phyloP scores from a whole-genome alignment of 2,329 filamentous ascomycete genomes.

The Botrytis porri region DNA sequence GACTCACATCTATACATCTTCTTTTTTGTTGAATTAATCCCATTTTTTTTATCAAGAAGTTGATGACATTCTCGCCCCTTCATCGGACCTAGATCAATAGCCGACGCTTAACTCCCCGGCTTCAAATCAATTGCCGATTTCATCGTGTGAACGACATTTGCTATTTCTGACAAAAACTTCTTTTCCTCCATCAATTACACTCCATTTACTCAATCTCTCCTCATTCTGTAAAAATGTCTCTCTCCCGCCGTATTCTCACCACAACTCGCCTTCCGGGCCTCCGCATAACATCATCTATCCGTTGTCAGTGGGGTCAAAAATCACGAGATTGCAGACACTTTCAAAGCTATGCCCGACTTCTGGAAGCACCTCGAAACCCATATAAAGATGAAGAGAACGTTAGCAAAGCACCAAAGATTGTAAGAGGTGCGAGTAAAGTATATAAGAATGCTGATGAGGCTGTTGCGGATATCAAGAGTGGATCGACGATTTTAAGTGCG shows the following conservation, averaged over 20 bases:
- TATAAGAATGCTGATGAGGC: slow-evolving; percentile 25
- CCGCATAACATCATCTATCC: slow-evolving; percentile 14
- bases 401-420: slow-evolving; percentile 19
- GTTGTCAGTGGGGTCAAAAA: slow-evolving; percentile 9
- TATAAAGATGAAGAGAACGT: slow-evolving; percentile 5
- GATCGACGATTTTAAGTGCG: slow-evolving; percentile 68
- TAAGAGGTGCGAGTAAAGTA: slow-evolving; percentile 23
- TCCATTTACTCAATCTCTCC: not conserved
- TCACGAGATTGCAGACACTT: slow-evolving; percentile 19
- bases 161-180: not conserved
- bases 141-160: not conserved
- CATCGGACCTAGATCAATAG: slow-evolving; percentile 10
- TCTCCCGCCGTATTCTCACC: slow-evolving; percentile 10
- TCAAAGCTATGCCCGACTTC: slow-evolving; percentile 11
- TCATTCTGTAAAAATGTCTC: slow-evolving; percentile 13
- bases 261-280: slow-evolving; percentile 10
- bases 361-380: slow-evolving; percentile 18
- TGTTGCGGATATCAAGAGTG: slow-evolving; percentile 43
- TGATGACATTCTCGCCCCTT: not conserved
- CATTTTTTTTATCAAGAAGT: not conserved
- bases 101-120: slow-evolving; percentile 10
- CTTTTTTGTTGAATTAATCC: not conserved
- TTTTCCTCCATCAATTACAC: not conserved
- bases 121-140: slow-evolving; percentile 7
- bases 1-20: not conserved